A percentile compares a stretch with the other conserved stretches of the same genome.
Evolutionary conservation across 805 yeast species (phyloP).

Genomic region (Lachancea lanzarotensis): DNA sequence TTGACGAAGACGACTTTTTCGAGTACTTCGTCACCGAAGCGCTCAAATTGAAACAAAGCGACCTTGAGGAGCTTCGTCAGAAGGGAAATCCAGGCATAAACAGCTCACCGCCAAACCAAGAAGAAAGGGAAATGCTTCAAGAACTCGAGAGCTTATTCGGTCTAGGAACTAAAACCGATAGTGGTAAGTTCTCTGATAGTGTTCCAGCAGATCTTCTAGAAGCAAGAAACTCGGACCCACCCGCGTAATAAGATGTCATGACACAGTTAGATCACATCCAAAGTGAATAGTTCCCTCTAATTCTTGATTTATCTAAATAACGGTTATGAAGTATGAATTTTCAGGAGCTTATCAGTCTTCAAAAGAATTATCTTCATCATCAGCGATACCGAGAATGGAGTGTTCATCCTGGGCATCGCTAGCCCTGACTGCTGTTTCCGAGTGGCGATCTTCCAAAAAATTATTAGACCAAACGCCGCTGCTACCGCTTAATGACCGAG

Average conservation of each 20-base stretch:
- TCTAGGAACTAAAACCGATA: neutral
- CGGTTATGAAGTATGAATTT: no score
- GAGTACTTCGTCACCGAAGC: constrained; percentile 57
- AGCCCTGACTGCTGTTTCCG: neutral
- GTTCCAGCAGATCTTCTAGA: no score
- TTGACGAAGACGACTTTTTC: constrained; percentile 64
- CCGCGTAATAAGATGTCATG: no score
- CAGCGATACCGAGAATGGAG: constrained; percentile 20
- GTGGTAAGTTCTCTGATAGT: neutral
- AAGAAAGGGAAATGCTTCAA: neutral
- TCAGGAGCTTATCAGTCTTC: constrained; percentile 2
- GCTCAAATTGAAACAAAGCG: constrained; percentile 40
- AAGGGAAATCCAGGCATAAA: neutral
- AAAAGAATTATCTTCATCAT: constrained; percentile 22
- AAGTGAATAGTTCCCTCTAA: neutral
- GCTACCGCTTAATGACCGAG: constrained; percentile 16
- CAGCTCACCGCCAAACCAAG: neutral
- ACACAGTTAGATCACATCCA: neutral
- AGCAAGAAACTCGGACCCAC: no score
- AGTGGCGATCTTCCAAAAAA: constrained; percentile 4
- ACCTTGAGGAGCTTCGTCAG: constrained; percentile 35
- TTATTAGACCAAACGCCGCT: constrained; percentile 20
- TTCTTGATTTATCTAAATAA: neutral
- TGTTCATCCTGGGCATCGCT: constrained; percentile 15
- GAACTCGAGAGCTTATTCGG: neutral